These are phyloP conservation scores for Gregarina niphandrodes DNA, from an alignment of 169 alveolate genomes.

Conservation along the genomic window DNA sequence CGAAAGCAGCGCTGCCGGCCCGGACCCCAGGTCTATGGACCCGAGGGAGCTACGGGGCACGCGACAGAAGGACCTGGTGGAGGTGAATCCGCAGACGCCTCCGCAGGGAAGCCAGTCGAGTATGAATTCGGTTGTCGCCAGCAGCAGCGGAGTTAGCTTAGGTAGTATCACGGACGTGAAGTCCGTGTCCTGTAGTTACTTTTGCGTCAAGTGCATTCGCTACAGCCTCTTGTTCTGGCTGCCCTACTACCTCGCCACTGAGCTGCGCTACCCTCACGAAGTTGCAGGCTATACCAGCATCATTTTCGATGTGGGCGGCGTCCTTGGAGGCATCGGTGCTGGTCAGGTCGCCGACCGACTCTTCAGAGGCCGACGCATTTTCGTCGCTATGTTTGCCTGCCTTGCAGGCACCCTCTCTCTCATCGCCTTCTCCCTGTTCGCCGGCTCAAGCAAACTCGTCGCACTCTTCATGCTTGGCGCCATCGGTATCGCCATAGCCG, in stretches of 20 bases:
- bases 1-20: no score
- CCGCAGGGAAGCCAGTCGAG: not conserved
- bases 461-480: no score
- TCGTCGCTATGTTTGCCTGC: no score
- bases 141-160: conserved; percentile 1
- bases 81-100: not conserved
- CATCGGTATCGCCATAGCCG: conserved; percentile 13
- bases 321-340: conserved; percentile 25
- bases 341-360: conserved; percentile 15
- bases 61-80: no score
- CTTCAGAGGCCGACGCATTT: no score
- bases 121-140: not conserved
- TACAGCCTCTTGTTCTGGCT: conserved; percentile 30
- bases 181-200: conserved; percentile 17
- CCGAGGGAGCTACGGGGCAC: no score
- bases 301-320: conserved; percentile 30
- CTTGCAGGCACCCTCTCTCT: no score
- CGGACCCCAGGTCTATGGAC: no score
- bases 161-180: conserved; percentile 6
- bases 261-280: conserved; percentile 10
- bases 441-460: no score
- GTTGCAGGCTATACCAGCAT: conserved; percentile 25
- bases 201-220: conserved; percentile 25
- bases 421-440: no score
- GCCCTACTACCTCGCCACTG: conserved; percentile 22